phyloP scores from a whole-genome alignment of 306 rosid species.

The Fragaria nilgerrensis region DNA sequence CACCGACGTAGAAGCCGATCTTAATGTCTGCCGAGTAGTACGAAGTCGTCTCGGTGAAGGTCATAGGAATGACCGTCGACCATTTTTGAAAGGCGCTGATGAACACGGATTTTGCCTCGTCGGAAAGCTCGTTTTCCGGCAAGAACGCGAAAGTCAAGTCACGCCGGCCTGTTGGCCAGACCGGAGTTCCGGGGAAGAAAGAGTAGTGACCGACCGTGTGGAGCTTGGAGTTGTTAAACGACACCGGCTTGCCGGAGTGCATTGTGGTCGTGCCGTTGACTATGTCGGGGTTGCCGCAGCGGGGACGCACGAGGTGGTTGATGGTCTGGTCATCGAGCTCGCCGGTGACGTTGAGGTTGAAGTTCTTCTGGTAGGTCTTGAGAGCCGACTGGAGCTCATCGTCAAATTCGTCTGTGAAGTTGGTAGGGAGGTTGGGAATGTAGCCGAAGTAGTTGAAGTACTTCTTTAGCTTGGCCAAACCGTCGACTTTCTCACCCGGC shows the following conservation, averaged over 20 bases:
- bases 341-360: conserved; percentile 82
- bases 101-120: conserved; percentile 46
- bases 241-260: conserved; percentile 55
- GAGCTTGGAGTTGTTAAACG: conserved; percentile 16
- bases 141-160: conserved; percentile 62
- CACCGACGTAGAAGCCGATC: conserved; percentile 64
- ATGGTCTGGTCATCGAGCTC: conserved; percentile 54
- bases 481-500: conserved; percentile 40
- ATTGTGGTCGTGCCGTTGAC: conserved; percentile 63
- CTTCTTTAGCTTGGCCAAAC: conserved; percentile 56
- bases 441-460: conserved; percentile 75
- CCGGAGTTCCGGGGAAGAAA: conserved; percentile 51
- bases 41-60: conserved; percentile 38
- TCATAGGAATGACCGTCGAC: conserved; percentile 63
- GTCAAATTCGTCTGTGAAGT: conserved; percentile 71
- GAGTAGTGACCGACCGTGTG: conserved; percentile 71
- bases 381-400: conserved; percentile 50
- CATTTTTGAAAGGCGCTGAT: conserved; percentile 53
- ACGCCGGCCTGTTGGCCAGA: conserved; percentile 55
- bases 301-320: conserved; percentile 39
- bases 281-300: conserved; percentile 75
- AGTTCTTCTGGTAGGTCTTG: conserved; percentile 61
- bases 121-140: conserved; percentile 38
- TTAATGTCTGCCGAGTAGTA: conserved; percentile 38
- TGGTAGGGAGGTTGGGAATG: conserved; percentile 42